phyloP scores from a whole-genome alignment of 495 filamentous ascomycete species.

The Opeltia flavorubescens region DNA sequence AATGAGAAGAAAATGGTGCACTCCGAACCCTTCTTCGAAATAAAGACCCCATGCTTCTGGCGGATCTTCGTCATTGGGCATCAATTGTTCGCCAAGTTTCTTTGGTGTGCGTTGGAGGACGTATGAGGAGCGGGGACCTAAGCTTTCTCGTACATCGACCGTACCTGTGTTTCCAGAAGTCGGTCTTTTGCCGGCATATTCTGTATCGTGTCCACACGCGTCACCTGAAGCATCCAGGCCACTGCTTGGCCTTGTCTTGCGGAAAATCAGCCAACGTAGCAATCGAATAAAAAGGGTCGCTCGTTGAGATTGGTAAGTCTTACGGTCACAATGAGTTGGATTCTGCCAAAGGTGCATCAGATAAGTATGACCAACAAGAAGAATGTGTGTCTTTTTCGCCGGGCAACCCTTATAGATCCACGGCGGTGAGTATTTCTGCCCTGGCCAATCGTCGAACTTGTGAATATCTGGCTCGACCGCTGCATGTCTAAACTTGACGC shows the following conservation, averaged over 20 bases:
- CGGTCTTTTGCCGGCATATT: too few relatives aligned
- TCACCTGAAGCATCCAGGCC: too few relatives aligned
- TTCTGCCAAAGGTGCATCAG: not conserved
- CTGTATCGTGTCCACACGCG: too few relatives aligned
- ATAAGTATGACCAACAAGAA: not conserved
- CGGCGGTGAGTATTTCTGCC: not conserved
- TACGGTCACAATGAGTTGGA: not conserved
- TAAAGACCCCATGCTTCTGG: not conserved
- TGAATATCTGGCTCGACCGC: not conserved
- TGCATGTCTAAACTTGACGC: not conserved
- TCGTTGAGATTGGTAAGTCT: too few relatives aligned
- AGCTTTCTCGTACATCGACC: too few relatives aligned
- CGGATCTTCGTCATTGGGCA: not conserved
- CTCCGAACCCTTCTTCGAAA: not conserved
- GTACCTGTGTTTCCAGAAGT: too few relatives aligned
- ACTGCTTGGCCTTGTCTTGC: too few relatives aligned
- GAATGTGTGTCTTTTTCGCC: not conserved
- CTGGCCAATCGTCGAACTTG: not conserved
- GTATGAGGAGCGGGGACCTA: not conserved
- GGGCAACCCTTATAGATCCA: not conserved
- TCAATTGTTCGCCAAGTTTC: not conserved
- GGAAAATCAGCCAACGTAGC: too few relatives aligned
- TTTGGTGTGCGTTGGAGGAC: not conserved
- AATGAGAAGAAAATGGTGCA: not conserved
- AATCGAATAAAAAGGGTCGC: too few relatives aligned